Evolutionary conservation across 2,329 filamentous ascomycete species (phyloP), one percentile per base, ranked within the genome.

Genomic region (Anthostomella pinea): DNA sequence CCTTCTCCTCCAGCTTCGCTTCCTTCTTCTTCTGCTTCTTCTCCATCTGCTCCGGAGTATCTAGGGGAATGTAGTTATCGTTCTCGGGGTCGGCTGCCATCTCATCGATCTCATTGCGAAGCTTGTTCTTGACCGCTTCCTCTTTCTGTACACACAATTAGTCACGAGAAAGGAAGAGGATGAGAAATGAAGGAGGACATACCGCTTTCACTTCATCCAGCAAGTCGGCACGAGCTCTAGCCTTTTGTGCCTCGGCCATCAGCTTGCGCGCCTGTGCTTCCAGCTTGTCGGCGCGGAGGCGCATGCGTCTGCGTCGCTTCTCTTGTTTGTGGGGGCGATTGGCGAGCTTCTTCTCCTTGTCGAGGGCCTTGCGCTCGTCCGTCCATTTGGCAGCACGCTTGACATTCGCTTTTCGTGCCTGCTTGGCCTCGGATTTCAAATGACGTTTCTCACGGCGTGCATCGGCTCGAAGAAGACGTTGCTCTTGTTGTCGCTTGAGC

Each of bases 251-350:
- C 38, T 71, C 60, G 1, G 49, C 52, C 47, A 68, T 48, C 21
- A 75, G 41, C 54, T 65, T 64, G 15, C 54, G 45, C 2, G 62
- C 66, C 51, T 70, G 56, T 3, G 49, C 51, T 50, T 69, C 63
- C 22, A 70, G 57, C 49, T 64, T 64, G 17, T 67, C 59, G 20
- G 64, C 63, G 18, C 64, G 63, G n/a, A 43, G 42, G 16, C 65
- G 57, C 32, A 70, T 46, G 14, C 61, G 62, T 32, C 56, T 49
- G 24, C 59, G 62, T 30, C 57, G 60, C 57, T 65, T 68, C 43
- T 67, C 64, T 6, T 55, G 45, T 46, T 66, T 66, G 31, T 51
- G 53, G 8, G 48, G 30, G 25, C 43, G 38, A 23, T 48, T 54
- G 29, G 42, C 49, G 7, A 48, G 26, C 38, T 59, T 58, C 53